A percentile compares a stretch with the other conserved stretches of the same genome.
These are phyloP conservation scores for Leucoagaricus sp. DNA, from an alignment of 1,284 basidiomycete species.

Conservation along the genomic window DNA sequence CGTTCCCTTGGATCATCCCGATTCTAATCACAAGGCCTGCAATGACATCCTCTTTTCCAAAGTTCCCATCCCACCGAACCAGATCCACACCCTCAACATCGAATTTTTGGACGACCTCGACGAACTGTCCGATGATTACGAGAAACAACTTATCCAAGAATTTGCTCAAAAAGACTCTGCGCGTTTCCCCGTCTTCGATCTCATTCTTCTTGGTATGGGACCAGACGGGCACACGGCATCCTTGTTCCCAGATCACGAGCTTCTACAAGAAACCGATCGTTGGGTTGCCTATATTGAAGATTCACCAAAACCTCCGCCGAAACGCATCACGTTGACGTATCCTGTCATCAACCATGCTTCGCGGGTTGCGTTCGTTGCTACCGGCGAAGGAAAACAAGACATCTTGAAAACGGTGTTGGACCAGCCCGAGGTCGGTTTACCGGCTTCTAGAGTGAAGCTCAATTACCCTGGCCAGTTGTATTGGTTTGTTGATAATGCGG, in stretches of 20 bases:
- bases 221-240: constrained; percentile 97
- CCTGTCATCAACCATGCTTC: constrained; percentile 93
- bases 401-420: constrained; percentile 79
- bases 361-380: constrained; percentile 85
- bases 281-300: constrained; percentile 96
- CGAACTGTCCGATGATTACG: constrained; percentile 91
- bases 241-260: constrained; percentile 90
- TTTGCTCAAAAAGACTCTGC: constrained; percentile 91
- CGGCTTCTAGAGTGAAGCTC: constrained; percentile 82
- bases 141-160: constrained; percentile 87
- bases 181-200: constrained; percentile 93
- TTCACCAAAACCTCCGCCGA: constrained; percentile 92
- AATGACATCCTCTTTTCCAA: constrained; percentile 79
- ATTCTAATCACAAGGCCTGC: constrained; percentile 90
- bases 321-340: constrained; percentile 88
- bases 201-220: constrained; percentile 92
- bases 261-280: constrained; percentile 83
- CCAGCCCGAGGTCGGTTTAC: constrained; percentile 78
- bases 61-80: constrained; percentile 74
- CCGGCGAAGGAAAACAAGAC: constrained; percentile 85
- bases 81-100: constrained; percentile 88
- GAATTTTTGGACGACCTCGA: constrained; percentile 77
- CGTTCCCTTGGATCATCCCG: constrained; percentile 90
- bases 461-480: constrained; percentile 82
- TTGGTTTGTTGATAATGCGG: constrained; percentile 91